Percentiles rank a stretch among this genome's conserved stretches.
phyloP scores from a whole-genome alignment of 805 yeast genomes.

The Spencermartinsiella europaea region DNA sequence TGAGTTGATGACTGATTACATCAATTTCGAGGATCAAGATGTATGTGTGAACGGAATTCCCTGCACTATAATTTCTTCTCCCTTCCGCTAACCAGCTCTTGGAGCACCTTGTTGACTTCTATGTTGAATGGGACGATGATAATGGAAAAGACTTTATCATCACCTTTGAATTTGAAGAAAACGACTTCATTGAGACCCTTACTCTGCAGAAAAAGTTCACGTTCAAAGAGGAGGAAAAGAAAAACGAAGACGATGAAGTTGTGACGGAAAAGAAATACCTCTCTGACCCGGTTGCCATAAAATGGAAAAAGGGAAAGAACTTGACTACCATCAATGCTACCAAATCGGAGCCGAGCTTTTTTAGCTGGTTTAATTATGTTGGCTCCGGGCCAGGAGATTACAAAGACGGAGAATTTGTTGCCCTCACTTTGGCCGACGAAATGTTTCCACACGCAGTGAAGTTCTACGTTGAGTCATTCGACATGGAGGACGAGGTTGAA shows the following conservation, averaged over 20 bases:
- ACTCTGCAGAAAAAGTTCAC: slow-evolving; percentile 55
- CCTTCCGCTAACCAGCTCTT: slow-evolving; percentile 45
- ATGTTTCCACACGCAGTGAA: slow-evolving; percentile 80
- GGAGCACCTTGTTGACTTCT: slow-evolving; percentile 60
- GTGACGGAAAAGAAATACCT: slow-evolving; percentile 37
- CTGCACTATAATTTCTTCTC: neutral
- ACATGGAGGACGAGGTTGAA: slow-evolving; percentile 15
- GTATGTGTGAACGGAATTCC: neutral
- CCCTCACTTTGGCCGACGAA: slow-evolving; percentile 69
- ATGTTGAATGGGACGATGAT: slow-evolving; percentile 43
- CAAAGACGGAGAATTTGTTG: slow-evolving; percentile 73
- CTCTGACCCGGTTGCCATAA: slow-evolving; percentile 49
- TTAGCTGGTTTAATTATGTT: slow-evolving; percentile 85
- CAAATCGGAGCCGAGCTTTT: slow-evolving; percentile 59
- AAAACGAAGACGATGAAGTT: slow-evolving; percentile 29
- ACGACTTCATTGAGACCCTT: slow-evolving; percentile 50
- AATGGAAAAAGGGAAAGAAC: slow-evolving; percentile 68
- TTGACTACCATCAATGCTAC: slow-evolving; percentile 45
- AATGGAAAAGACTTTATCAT: slow-evolving; percentile 56
- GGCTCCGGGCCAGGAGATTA: slow-evolving; percentile 72
- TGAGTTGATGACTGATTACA: slow-evolving; percentile 70
- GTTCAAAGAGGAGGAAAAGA: slow-evolving; percentile 17
- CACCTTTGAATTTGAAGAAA: slow-evolving; percentile 51
- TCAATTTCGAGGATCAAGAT: slow-evolving; percentile 58
- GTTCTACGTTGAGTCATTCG: slow-evolving; percentile 63